Evolutionary conservation across 257 asterid species (phyloP), one percentile per base, ranked within the genome.

Genomic region (Solanum sejunctum): DNA sequence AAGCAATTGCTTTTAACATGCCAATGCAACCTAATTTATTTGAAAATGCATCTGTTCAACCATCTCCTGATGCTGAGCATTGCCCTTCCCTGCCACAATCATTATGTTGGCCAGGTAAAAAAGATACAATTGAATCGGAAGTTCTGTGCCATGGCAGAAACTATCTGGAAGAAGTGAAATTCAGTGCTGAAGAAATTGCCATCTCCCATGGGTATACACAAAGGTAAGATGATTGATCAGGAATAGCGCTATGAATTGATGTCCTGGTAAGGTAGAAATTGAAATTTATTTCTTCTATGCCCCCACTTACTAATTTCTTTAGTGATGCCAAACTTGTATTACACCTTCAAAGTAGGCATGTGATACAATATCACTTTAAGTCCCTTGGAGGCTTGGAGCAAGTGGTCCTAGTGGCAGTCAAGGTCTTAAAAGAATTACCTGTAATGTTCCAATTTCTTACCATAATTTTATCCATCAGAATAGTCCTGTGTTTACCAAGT

Each of bases 161-260:
- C 82, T 92, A 84, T 78, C 91, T 20, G 45, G 89, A 91, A 86
- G 94, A 91, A 88, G 86, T 58, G 86, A 91, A 86, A 80, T 66
- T 84, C 60, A 92, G 88, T 45, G 89, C 80, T 73, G 93, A 86
- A 70, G 94, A 90, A 87, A 84, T 93, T 82, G 87, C 87, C 63
- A 72, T 85, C 84, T 91, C 99, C 67, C 89, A 86, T 88, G 88
- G 85, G 63, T 92, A 90, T 83, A 94, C 98, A 54, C 97, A 96
- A 88, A 92, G 94, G 99, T 94, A 88, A 92, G 11, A 61, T 45
- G 45, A 43, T 55, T 66, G 26, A 36, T 86, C 56, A 43, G 60
- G 12, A 21, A 28, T 61, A 26, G 21, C 69, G 21, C 69, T 60
- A 52, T 56, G 32, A 18, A 54, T 43, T 71, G 52, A 54, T 69